phyloP scores from a whole-genome alignment of 2,329 filamentous ascomycete species.

The Hymenoscyphus fructigenus region DNA sequence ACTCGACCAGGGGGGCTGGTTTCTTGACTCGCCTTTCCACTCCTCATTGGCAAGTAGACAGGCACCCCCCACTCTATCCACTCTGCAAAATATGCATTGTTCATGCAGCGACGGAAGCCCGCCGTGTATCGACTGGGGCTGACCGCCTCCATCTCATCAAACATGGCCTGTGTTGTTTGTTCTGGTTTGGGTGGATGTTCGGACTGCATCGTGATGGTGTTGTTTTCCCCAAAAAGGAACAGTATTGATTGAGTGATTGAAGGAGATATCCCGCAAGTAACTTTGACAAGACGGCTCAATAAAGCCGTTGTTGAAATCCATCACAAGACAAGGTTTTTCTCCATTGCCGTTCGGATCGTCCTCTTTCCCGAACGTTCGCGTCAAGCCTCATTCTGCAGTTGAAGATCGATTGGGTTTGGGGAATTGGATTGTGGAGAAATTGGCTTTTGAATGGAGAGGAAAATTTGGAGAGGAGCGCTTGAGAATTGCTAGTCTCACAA shows the following conservation, averaged over 20 bases:
- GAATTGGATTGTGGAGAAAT: background rate
- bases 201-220: background rate
- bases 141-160: constrained; percentile 2
- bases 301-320: constrained; percentile 2
- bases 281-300: background rate
- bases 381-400: constrained; percentile 6
- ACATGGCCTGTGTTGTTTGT: background rate
- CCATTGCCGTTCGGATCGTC: constrained; percentile 10
- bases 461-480: background rate
- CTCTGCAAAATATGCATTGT: background rate
- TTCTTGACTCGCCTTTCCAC: background rate
- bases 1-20: background rate
- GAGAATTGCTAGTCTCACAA: background rate
- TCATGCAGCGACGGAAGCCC: background rate
- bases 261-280: background rate
- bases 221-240: background rate
- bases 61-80: background rate
- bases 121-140: background rate
- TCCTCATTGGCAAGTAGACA: background rate
- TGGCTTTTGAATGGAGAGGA: background rate
- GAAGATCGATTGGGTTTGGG: background rate
- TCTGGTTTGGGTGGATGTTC: background rate
- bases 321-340: background rate
- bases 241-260: background rate
- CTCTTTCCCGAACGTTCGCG: constrained; percentile 8